Evolutionary conservation across 495 filamentous ascomycete genomes (phyloP), one percentile per base, ranked within the genome.

Genomic region (Aspergillus nidulans): DNA sequence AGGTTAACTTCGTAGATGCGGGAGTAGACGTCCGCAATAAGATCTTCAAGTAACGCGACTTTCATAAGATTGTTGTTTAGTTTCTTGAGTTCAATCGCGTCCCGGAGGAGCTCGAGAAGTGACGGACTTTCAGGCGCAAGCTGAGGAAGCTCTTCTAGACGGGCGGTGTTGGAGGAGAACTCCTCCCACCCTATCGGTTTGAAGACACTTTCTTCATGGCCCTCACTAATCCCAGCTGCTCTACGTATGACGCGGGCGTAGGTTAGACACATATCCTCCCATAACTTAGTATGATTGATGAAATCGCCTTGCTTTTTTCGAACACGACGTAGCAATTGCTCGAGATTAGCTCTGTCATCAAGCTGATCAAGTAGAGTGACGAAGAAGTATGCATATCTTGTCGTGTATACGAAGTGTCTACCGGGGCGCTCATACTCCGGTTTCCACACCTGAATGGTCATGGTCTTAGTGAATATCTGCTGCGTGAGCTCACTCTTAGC

Each of bases 381-480:
- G 65, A 96, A 87, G 59, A 91, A 92, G 34, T 84, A 80, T 5
- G 91, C 88, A 67, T 99, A 99, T 52, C 87, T 86, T 44, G 87
- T 84, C 15, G 90, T 97, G 70, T 95, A 99, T 32, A 97, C 89
- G 62, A 94, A 94, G 63, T 97, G 95, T 39, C 94, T 78, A 0
- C 94, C 94, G 5, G 91, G 85, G 18, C 94, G 84, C 69, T 99
- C 94, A 50, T 86, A 82, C 49, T 96, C 92, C 20, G 94, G 95
- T 55, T 89, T 91, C 94, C 94, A 99, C 12, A 99, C 92, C 68
- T 95, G 90, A 59, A 95, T 84, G 6, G 85, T 84, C 84, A 96
- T 92, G 9, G 91, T 96, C 70, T 95, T 96, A 39, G 91, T 96
- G 62, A 96, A 92, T 62, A 96, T 95, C 49, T 86, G 88, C 56